Percentiles rank a stretch among this genome's conserved stretches.
Conservation (phyloP, 2,329 filamentous ascomycete genomes). For the Botrytis porri region DNA sequence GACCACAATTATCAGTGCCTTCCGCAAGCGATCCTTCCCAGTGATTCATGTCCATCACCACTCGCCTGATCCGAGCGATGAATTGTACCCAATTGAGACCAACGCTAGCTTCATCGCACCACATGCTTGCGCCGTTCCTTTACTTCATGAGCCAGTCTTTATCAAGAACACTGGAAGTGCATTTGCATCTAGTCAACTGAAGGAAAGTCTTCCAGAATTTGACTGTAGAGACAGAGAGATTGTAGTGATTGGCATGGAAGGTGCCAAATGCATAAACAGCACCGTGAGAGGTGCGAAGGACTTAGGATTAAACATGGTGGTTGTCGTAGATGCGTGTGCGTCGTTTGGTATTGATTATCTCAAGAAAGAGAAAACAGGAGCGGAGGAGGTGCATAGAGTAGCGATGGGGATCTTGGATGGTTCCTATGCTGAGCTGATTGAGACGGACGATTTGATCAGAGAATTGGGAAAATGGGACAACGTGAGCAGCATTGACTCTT, state of each 20-base stretch:
- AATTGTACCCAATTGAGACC: slow-evolving; percentile 17
- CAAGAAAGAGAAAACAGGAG: background rate
- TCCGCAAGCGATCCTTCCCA: slow-evolving; percentile 25
- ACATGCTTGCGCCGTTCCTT: slow-evolving; percentile 25
- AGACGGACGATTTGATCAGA: background rate
- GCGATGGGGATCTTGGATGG: slow-evolving; percentile 5
- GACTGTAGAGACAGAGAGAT: slow-evolving; percentile 22
- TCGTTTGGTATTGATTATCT: slow-evolving; percentile 19
- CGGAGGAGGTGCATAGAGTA: slow-evolving; percentile 14
- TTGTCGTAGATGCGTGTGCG: slow-evolving; percentile 31
- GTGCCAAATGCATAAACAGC: slow-evolving; percentile 29
- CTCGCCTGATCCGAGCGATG: slow-evolving; percentile 20
- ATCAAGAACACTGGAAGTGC: slow-evolving; percentile 29
- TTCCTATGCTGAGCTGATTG: background rate
- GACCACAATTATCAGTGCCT: slow-evolving; percentile 23
- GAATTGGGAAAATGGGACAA: background rate
- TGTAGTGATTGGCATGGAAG: slow-evolving; percentile 31
- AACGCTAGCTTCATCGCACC: slow-evolving; percentile 23
- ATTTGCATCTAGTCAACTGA: slow-evolving; percentile 22
- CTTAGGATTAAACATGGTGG: slow-evolving; percentile 28
- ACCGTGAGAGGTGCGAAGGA: slow-evolving; percentile 28
- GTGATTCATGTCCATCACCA: slow-evolving; percentile 30
- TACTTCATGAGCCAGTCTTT: slow-evolving; percentile 22
- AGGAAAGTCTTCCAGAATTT: slow-evolving; percentile 3
- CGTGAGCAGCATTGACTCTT: background rate